Evolutionary conservation across 345 rosid genomes (phyloP).

Genomic region (Dimocarpus longan): DNA sequence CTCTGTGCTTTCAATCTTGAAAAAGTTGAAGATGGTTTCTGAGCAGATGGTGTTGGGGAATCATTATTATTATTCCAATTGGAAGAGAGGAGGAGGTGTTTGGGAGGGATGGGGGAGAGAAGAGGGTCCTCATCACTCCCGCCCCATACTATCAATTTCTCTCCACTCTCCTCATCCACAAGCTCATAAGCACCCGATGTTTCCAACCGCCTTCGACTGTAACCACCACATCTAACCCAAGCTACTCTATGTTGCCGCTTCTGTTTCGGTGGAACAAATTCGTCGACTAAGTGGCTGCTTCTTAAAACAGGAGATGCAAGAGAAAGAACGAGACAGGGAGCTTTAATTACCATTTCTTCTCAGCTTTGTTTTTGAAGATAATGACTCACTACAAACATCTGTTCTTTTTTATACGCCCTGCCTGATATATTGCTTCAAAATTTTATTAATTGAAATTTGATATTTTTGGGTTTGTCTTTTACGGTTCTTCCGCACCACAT

Average conservation of each 20-base stretch:
- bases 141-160: constrained; percentile 52
- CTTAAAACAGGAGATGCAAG: not conserved
- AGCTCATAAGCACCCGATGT: constrained; percentile 43
- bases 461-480: not conserved
- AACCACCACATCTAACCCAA: constrained; percentile 28
- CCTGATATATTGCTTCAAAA: too few species aligned
- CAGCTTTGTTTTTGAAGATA: too few species aligned
- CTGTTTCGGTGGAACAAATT: not conserved
- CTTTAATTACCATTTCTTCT: constrained; percentile 18
- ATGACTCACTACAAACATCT: too few species aligned
- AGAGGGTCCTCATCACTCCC: constrained; percentile 31
- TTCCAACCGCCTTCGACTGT: constrained; percentile 42
- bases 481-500: not conserved
- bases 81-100: constrained; percentile 32
- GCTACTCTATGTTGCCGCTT: constrained; percentile 15
- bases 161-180: constrained; percentile 46
- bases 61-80: constrained; percentile 25
- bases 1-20: constrained; percentile 62
- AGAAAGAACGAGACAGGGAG: not conserved
- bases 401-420: too few species aligned
- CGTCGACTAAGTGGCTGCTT: not conserved
- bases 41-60: constrained; percentile 22
- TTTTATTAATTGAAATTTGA: not conserved
- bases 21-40: constrained; percentile 38
- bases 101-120: constrained; percentile 30